A percentile compares a stretch with the other conserved stretches of the same genome.
These are phyloP conservation scores for Alternaria sp. DNA, from an alignment of 2,329 filamentous ascomycete species.

Conservation along the genomic window DNA sequence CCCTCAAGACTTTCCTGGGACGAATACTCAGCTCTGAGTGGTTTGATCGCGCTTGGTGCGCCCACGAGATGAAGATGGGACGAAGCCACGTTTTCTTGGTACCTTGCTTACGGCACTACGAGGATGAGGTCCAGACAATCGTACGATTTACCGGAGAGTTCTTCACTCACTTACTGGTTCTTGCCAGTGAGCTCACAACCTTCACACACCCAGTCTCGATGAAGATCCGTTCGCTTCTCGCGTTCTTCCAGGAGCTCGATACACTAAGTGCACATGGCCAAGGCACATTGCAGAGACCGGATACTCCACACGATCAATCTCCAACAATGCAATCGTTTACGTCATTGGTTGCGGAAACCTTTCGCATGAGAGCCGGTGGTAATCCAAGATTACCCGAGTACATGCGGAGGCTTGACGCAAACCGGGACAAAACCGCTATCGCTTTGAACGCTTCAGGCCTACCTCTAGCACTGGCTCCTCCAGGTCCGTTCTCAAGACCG, in stretches of 20 bases:
- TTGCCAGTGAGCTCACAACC: conserved; percentile 36
- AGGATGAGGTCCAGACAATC: conserved; percentile 31
- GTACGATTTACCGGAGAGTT: conserved; percentile 52
- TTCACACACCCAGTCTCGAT: conserved; percentile 16
- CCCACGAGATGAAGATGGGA: conserved; percentile 53
- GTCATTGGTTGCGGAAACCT: conserved; percentile 45
- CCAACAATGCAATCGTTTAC: conserved; percentile 16
- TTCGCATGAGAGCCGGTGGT: conserved; percentile 51
- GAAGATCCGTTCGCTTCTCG: conserved; percentile 29
- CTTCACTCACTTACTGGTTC: conserved; percentile 50
- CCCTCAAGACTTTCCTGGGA: conserved; percentile 38
- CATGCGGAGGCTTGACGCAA: conserved; percentile 50
- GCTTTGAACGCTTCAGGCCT: conserved; percentile 50
- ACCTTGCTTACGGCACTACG: conserved; percentile 38
- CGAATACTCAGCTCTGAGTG: conserved; percentile 51
- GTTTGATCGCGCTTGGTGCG: conserved; percentile 55
- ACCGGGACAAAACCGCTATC: conserved; percentile 53
- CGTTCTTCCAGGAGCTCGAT: conserved; percentile 23
- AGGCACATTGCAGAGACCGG: conserved; percentile 20
- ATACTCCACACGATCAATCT: conserved; percentile 16
- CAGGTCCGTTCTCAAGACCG: conserved; percentile 36
- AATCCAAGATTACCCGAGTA: conserved; percentile 51
- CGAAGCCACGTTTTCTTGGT: conserved; percentile 52
- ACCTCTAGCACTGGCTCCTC: conserved; percentile 46
- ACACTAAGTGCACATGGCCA: conserved; percentile 4